Evolutionary conservation across 495 filamentous ascomycete genomes (phyloP).

Genomic region (Penicillium ucsense): DNA sequence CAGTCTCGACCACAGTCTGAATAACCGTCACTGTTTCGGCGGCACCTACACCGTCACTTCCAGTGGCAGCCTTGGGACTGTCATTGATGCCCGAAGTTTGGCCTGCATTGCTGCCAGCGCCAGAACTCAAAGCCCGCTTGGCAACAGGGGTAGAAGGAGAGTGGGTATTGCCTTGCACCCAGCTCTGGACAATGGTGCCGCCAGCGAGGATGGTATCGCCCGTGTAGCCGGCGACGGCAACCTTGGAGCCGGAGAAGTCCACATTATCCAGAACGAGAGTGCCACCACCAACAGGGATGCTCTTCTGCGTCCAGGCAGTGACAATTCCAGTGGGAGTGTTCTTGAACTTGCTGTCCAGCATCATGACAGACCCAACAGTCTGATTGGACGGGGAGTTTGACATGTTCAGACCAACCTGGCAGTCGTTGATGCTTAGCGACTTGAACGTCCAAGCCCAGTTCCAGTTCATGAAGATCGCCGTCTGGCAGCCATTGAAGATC

Average conservation of each 20-base stretch:
- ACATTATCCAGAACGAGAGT: constrained; percentile 83
- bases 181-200: constrained; percentile 59
- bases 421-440: constrained; percentile 71
- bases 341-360: constrained; percentile 70
- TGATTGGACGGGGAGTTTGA: constrained; percentile 51
- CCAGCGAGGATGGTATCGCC: constrained; percentile 57
- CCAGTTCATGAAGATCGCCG: constrained; percentile 88
- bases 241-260: constrained; percentile 51
- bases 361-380: constrained; percentile 68
- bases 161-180: constrained; percentile 67
- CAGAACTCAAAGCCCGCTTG: constrained; percentile 15
- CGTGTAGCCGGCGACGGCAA: constrained; percentile 42
- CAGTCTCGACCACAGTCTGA: constrained; percentile 20
- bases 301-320: constrained; percentile 56
- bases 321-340: constrained; percentile 64
- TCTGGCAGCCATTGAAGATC: constrained; percentile 80
- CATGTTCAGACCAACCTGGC: constrained; percentile 74
- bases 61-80: background rate
- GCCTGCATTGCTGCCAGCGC: too few species aligned
- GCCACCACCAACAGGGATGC: constrained; percentile 56
- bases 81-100: background rate
- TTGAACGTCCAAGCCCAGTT: constrained; percentile 90
- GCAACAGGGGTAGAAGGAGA: constrained; percentile 19
- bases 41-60: background rate
- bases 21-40: constrained; percentile 16